Evolutionary conservation across 345 rosid species (phyloP).

Genomic region (Salix purpurea): DNA sequence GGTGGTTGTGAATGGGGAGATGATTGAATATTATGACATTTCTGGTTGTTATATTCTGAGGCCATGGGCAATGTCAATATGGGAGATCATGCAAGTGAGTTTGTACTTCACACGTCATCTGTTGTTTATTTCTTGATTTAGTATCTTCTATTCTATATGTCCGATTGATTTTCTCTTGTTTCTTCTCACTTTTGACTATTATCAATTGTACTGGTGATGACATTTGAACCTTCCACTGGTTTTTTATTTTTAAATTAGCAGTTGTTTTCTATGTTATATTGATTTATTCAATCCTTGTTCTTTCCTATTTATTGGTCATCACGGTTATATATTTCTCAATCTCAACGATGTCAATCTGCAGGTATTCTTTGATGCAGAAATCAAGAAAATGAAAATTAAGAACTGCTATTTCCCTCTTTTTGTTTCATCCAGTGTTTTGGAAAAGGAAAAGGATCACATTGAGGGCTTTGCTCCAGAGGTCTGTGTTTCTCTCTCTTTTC

Average conservation of each 20-base stretch:
- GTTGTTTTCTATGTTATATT: not conserved
- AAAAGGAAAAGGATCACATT: constrained; percentile 89
- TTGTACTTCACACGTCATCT: not conserved
- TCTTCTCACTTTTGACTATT: not conserved
- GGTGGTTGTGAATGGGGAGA: constrained; percentile 87
- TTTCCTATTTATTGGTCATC: not conserved
- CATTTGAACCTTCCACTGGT: not conserved
- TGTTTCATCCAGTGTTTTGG: constrained; percentile 79
- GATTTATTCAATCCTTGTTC: not conserved
- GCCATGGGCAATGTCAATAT: constrained; percentile 95
- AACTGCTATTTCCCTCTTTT: constrained; percentile 95
- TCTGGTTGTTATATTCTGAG: constrained; percentile 95
- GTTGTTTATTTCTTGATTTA: not conserved
- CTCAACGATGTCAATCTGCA: constrained; percentile 31
- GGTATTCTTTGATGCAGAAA: constrained; percentile 86
- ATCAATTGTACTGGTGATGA: no score
- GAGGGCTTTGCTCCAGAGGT: constrained; percentile 99
- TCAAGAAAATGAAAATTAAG: constrained; percentile 87
- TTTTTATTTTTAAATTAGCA: not conserved
- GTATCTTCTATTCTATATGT: not conserved
- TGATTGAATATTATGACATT: constrained; percentile 95
- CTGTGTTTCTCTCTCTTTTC: constrained; percentile 13
- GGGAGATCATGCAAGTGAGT: constrained; percentile 95
- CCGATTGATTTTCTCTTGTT: not conserved
- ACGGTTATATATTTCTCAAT: not conserved